Evolutionary conservation across 2,329 filamentous ascomycete genomes (phyloP), one percentile per base, ranked within the genome.

Genomic region (Amesomyces nigricolor): DNA sequence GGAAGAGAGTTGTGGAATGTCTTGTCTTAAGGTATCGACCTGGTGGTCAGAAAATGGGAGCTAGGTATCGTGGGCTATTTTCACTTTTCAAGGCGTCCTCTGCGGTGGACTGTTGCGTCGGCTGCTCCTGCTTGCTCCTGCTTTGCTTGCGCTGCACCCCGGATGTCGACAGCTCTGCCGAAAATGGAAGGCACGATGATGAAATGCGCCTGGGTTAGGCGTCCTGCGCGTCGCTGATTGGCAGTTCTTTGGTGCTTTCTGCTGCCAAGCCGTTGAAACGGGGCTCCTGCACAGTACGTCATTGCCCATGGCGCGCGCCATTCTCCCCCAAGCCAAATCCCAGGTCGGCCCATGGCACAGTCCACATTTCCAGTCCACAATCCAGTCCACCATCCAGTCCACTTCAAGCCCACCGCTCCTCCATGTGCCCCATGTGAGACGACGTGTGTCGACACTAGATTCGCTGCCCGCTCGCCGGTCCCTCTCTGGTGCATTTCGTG

Each of bases 101-200:
- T 26, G 22, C 22, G 22, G 22, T 26, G 32, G 32, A 35, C 32
- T 10, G 32, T 26, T 26, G 4, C 22, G 32, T 38, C 26, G 14
- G 4, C 5, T 16, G 16, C 17, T 44, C n/a, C 38, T 48, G 26
- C n/a, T 32, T 16, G 16, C 17, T 44, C n/a, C 38, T 48, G 26
- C n/a, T 32, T 17, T 26, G 22, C 22, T 26, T 26, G 22, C 35
- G 17, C 32, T 16, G 35, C 16, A 29, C n/a, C 37, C 14, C 16
- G 37, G 39, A 46, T 44, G n/a, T 46, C 17, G 38, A 38, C 19
- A 9, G 14, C 32, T 14, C 17, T 35, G 39, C 44, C 40, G 17
- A 48, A 46, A 42, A 19, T 9, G 46, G 53, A 56, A 53, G 39
- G 40, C 56, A 50, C 37, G 47, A 56, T 56, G 53, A 58, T 58